These are phyloP conservation scores for Tetracladium marchalianum DNA, from an alignment of 495 filamentous ascomycete species.

Conservation along the genomic window DNA sequence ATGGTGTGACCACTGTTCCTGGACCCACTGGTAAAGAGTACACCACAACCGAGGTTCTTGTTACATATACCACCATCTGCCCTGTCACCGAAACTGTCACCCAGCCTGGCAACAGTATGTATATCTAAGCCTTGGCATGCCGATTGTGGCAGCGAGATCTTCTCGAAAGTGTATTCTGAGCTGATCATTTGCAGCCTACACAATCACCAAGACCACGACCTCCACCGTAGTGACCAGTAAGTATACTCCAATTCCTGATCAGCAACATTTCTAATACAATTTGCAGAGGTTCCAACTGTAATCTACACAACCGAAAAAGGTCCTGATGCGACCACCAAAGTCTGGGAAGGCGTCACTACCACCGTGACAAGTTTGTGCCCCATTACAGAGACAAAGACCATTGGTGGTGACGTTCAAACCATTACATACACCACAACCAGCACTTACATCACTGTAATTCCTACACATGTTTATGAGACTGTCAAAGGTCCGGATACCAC, in stretches of 20 bases:
- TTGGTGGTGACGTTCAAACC: too few species aligned
- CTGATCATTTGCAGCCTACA: not conserved
- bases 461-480: not conserved
- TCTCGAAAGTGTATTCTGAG: not conserved
- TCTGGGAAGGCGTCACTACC: not conserved
- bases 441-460: not conserved
- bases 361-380: constrained; percentile 16
- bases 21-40: constrained; percentile 5
- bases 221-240: not conserved
- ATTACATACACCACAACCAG: not conserved
- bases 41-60: constrained; percentile 11
- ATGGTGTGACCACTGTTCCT: constrained; percentile 3
- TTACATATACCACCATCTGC: constrained; percentile 16
- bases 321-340: not conserved
- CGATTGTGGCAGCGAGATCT: too few species aligned
- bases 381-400: constrained; percentile 8
- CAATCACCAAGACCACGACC: not conserved
- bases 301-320: not conserved
- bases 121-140: too few species aligned
- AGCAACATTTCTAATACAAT: not conserved
- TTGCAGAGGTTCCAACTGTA: not conserved
- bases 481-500: not conserved
- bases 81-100: constrained; percentile 11
- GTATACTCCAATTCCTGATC: not conserved
- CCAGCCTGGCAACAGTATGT: not conserved